Evolutionary conservation across 2,329 filamentous ascomycete genomes (phyloP).

Genomic region (Sporothrix variecibatus): DNA sequence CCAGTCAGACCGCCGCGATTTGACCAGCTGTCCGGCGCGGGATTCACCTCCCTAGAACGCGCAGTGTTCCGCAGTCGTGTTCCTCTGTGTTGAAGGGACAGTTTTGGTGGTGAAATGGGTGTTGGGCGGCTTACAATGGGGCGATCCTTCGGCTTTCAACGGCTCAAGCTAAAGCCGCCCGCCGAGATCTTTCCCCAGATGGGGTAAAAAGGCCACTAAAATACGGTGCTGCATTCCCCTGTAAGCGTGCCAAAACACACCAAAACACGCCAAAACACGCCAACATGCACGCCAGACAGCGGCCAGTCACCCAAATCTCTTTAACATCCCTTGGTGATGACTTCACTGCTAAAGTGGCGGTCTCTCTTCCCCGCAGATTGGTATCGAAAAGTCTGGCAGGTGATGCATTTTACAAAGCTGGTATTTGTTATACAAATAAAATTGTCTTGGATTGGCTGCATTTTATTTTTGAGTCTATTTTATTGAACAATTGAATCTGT

Average conservation of each 20-base stretch:
- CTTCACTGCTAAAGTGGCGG: not conserved
- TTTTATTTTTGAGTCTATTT: not conserved
- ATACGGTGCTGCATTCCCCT: constrained; percentile 7
- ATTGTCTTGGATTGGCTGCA: not conserved
- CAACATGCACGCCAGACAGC: not conserved
- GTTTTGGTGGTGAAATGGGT: not conserved
- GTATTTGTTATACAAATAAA: not conserved
- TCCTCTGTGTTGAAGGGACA: too few relatives aligned
- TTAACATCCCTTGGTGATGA: not conserved
- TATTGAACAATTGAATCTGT: not conserved
- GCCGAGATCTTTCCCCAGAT: constrained; percentile 1
- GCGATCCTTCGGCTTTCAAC: constrained; percentile 18
- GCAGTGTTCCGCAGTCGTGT: constrained; percentile 9
- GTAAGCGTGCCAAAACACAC: not conserved
- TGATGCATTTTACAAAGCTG: not conserved
- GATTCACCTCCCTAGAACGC: not conserved
- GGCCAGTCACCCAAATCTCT: not conserved
- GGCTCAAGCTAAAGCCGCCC: constrained; percentile 20
- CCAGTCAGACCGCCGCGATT: not conserved
- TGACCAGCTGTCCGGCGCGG: not conserved
- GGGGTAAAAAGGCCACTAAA: not conserved
- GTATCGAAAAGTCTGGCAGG: not conserved
- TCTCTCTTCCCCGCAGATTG: constrained; percentile 1
- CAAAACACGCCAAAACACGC: not conserved
- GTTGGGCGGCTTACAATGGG: not conserved